Evolutionary conservation across 2,329 filamentous ascomycete species (phyloP).

Genomic region (Fusarium duplospermum): DNA sequence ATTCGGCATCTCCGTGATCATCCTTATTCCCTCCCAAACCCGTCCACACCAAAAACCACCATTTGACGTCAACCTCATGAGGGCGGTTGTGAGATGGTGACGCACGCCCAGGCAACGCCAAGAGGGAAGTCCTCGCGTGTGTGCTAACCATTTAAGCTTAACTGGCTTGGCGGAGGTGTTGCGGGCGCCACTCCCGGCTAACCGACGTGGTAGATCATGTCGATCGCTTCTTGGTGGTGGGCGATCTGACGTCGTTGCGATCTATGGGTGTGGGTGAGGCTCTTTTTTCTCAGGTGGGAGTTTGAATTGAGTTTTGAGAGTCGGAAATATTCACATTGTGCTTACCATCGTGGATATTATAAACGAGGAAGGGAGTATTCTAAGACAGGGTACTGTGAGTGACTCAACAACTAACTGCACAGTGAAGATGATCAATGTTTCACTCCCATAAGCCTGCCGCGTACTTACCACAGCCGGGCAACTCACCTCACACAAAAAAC

Average conservation of each 20-base stretch:
- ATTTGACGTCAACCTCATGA: constrained; percentile 33
- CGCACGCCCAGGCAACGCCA: constrained; percentile 32
- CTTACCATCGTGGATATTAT: neutral
- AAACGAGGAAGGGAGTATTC: fast-evolving
- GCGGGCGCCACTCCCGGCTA: constrained; percentile 1
- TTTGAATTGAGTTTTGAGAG: neutral
- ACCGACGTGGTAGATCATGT: neutral
- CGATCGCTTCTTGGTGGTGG: constrained; percentile 4
- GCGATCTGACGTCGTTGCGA: neutral
- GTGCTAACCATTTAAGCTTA: constrained; percentile 35
- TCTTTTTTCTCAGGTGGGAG: neutral
- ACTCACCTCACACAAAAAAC: neutral
- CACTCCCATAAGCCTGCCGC: neutral
- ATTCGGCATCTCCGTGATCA: neutral
- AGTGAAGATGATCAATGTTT: neutral
- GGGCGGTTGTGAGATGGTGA: constrained; percentile 22
- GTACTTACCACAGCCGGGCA: constrained; percentile 5
- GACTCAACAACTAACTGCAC: neutral
- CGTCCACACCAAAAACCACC: neutral
- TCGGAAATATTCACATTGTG: neutral
- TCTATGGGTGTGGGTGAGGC: neutral
- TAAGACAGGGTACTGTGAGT: neutral
- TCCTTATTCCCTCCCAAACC: constrained; percentile 1
- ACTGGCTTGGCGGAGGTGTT: neutral
- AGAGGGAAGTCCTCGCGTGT: constrained; percentile 8